phyloP scores from a whole-genome alignment of 176 grass and related monocot species.

The Aegilops umbellulata region DNA sequence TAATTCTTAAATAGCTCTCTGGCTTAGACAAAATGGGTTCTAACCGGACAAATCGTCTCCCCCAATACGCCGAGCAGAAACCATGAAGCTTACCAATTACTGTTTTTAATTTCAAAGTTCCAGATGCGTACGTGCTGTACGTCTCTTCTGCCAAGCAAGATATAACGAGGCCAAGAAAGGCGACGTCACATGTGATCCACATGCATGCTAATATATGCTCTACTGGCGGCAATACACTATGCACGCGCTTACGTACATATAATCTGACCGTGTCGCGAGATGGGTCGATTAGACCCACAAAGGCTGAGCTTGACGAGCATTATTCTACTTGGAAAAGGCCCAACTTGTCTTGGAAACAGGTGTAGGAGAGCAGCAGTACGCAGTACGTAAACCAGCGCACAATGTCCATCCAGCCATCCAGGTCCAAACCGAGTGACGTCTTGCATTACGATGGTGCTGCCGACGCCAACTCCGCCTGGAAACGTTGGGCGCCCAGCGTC shows the following conservation, averaged over 20 bases:
- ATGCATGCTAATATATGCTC: constrained; percentile 12
- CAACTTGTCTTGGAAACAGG: background rate
- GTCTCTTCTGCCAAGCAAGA: background rate
- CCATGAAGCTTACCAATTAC: no score
- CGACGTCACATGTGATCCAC: constrained; percentile 40
- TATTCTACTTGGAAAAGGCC: background rate
- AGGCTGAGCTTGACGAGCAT: background rate
- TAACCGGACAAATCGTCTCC: no score
- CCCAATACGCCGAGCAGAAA: no score
- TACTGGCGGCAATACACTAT: background rate
- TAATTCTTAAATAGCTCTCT: no score
- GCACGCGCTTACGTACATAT: background rate
- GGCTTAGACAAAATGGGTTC: no score
- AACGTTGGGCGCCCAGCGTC: background rate
- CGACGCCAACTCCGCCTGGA: constrained; percentile 10
- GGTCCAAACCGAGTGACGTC: constrained; percentile 21
- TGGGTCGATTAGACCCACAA: background rate
- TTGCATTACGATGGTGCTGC: constrained; percentile 24
- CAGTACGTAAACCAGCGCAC: background rate
- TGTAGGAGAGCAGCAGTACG: background rate
- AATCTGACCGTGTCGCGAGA: background rate
- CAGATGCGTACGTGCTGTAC: background rate
- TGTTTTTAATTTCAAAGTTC: no score
- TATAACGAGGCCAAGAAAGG: constrained; percentile 15
- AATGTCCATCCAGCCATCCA: background rate